Evolutionary conservation across 202 grass and related monocot species (phyloP).

Genomic region (Brachypodium distachyon): DNA sequence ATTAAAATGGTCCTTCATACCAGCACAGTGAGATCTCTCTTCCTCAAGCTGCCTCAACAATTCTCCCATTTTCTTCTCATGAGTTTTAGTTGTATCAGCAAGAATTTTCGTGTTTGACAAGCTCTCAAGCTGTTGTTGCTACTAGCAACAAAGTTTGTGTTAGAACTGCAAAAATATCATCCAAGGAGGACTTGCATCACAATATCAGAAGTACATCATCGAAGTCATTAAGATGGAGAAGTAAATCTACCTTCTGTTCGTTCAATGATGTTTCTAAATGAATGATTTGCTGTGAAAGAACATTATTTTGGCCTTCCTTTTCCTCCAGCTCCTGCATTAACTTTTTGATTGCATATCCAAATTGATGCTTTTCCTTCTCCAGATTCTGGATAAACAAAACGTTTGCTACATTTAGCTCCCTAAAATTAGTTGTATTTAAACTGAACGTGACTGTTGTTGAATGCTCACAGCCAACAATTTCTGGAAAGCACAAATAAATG

Average conservation of each 20-base stretch:
- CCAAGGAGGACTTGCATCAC: not conserved
- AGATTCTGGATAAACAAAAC: conserved; percentile 45
- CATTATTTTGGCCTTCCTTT: conserved; percentile 45
- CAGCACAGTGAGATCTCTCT: conserved; percentile 40
- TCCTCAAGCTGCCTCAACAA: conserved; percentile 54
- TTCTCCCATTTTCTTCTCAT: conserved; percentile 61
- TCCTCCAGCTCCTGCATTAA: conserved; percentile 46
- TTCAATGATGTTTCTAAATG: conserved; percentile 54
- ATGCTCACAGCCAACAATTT: not conserved
- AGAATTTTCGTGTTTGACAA: conserved; percentile 49
- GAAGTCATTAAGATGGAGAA: conserved; percentile 3
- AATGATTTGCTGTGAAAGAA: conserved; percentile 48
- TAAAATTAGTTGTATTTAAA: not conserved
- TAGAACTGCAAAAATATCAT: conserved; percentile 3
- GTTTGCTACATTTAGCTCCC: conserved; percentile 13
- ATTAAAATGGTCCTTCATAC: conserved; percentile 39
- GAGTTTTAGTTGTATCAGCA: conserved; percentile 38
- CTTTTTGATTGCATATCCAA: conserved; percentile 48
- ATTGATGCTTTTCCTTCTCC: conserved; percentile 54
- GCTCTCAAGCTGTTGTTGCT: conserved; percentile 74
- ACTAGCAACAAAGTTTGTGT: conserved; percentile 46
- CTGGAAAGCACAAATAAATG: conserved; percentile 1
- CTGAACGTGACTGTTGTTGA: not conserved
- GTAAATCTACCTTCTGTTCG: conserved; percentile 56
- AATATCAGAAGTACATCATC: not conserved